Conservation (phyloP, 1,284 basidiomycete species). For the Puccinia polysora region DNA sequence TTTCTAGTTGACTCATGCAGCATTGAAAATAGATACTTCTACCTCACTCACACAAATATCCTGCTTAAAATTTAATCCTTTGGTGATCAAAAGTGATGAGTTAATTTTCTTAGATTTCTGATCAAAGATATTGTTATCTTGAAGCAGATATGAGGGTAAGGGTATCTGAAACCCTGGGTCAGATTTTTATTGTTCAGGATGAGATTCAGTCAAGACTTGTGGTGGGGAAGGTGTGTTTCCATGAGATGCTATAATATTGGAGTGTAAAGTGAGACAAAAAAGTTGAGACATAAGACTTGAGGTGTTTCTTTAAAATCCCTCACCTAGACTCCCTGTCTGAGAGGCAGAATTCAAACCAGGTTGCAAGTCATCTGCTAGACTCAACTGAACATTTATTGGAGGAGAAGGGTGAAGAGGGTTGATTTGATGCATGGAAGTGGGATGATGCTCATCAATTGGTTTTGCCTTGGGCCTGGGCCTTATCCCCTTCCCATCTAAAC, state of each 20-base stretch:
- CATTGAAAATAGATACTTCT: not conserved
- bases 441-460: too few species aligned
- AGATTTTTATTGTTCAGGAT: not conserved
- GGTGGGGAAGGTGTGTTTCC: not conserved
- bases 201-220: not conserved
- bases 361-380: too few species aligned
- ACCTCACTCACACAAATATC: not conserved
- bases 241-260: not conserved
- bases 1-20: slow-evolving; percentile 10
- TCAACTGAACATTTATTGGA: too few species aligned
- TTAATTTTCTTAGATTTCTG: slow-evolving; percentile 1
- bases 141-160: not conserved
- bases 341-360: too few species aligned
- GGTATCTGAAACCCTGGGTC: not conserved
- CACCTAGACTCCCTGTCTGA: too few species aligned
- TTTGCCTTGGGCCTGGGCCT: too few species aligned
- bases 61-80: slow-evolving; percentile 2
- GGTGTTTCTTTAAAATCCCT: too few species aligned
- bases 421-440: too few species aligned
- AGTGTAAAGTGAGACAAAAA: not conserved
- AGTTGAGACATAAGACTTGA: too few species aligned
- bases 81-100: slow-evolving; percentile 2
- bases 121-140: not conserved
- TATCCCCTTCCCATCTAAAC: too few species aligned
- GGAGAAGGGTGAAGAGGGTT: too few species aligned